These are phyloP conservation scores for Boletus sensibilis DNA, from an alignment of 768 basidiomycete genomes.

Conservation along the genomic window DNA sequence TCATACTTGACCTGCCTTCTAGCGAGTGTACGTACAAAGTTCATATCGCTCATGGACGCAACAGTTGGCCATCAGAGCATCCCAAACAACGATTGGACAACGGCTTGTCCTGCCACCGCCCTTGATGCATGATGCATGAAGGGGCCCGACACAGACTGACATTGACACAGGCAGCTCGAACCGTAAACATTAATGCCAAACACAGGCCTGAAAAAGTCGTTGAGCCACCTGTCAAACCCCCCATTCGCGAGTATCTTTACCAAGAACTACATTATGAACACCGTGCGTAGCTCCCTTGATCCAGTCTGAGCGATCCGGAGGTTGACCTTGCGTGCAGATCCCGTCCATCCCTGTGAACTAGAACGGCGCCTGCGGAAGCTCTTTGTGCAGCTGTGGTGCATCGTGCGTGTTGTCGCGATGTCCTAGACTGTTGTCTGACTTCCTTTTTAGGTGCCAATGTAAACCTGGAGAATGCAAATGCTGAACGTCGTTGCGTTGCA, in stretches of 20 bases:
- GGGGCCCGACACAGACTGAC: no score
- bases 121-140: no score
- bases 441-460: background rate
- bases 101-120: no score
- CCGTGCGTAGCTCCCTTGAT: background rate
- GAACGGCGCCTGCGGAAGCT: background rate
- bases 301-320: background rate
- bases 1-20: no score
- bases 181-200: background rate
- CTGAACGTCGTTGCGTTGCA: background rate
- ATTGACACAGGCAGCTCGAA: no score
- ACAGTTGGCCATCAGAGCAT: no score
- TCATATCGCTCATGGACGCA: no score
- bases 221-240: background rate
- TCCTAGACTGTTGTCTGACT: background rate
- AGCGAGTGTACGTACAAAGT: no score
- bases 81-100: no score
- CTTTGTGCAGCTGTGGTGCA: background rate
- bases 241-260: background rate
- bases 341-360: slow-evolving; percentile 7
- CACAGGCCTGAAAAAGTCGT: background rate
- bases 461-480: background rate
- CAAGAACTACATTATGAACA: slow-evolving; percentile 7
- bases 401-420: background rate
- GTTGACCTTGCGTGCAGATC: background rate